Base-by-base conservation (phyloP, 805 yeast genomes). In the Sporopachydermia lactativora region DNA sequence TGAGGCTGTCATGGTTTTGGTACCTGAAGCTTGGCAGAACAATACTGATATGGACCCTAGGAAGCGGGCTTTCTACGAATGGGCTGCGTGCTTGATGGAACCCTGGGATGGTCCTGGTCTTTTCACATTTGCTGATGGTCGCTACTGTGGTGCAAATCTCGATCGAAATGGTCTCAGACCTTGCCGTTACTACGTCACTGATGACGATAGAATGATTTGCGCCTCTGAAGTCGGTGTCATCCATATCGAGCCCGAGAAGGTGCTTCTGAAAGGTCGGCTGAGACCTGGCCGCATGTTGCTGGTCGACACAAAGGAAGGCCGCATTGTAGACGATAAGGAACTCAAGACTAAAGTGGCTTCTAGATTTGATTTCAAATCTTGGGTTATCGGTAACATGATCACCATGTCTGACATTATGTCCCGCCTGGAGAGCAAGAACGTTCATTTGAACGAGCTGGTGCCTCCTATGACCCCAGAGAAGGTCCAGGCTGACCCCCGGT, bases 31-130 rank as follows among this genome's bases (percentile, higher is more conserved):
- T 3, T 86, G 96, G 92, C 96, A 89, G 62, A 81, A 82, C 57
- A 92, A 88, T 61, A 52, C 53, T 40, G 61, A 71, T 47, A 86
- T 89, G 81, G 96, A 89, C 59, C 84, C 94, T 42, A 79, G 81
- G 60, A 82, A 88, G 65, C 77, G 73, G 52, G 96, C 97, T 1
- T 89, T 94, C 62, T 89, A 89, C 65, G 96, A 92, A 61, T 89
- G 97, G 97, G 97, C 96, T 38, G 95, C 97, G 8, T 86, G 96
- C 64, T 65, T 89, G 49, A 92, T 92, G 96, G 98, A 89, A 66
- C 97, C 97, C 5, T 89, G 98, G 98, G 98, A 89, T 64, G 98
- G 98, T 49, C 98, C 98, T 15, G 97, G 97, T 28, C 66, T 92
- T 50, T 83, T 89, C 67, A 86, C 95, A 19, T 92, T 89, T 61